Evolutionary conservation across 164 flowering plant genomes (phyloP).

Genomic region (Echeveria elegans): DNA sequence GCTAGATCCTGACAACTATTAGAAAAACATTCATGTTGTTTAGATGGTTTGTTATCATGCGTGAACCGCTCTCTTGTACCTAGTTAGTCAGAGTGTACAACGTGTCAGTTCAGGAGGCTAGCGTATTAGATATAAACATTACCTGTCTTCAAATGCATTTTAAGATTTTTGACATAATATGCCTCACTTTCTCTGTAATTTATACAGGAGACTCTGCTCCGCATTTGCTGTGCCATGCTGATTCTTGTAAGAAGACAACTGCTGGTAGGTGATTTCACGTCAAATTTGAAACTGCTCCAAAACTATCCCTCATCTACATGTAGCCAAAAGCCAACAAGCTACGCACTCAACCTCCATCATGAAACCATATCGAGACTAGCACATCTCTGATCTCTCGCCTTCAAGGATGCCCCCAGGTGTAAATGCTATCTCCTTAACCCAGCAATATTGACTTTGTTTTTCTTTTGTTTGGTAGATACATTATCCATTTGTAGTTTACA

Average conservation of each 20-base stretch:
- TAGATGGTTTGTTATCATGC: not conserved
- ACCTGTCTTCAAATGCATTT: not conserved
- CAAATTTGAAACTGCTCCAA: conserved; percentile 23
- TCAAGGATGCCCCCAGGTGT: not conserved
- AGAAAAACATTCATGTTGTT: not conserved
- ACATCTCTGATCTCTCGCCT: not conserved
- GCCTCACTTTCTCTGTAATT: not conserved
- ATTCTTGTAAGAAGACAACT: conserved; percentile 73
- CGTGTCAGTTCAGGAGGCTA: too few relatives aligned
- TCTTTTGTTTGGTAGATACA: too few relatives aligned
- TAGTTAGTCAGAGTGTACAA: too few relatives aligned
- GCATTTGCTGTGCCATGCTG: conserved; percentile 92
- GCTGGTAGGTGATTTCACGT: conserved; percentile 94
- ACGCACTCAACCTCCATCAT: conserved; percentile 7
- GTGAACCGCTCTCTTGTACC: too few relatives aligned
- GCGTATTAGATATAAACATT: not conserved
- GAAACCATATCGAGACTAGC: not conserved
- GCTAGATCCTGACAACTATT: too few relatives aligned
- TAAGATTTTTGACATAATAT: not conserved
- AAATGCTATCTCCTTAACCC: too few relatives aligned
- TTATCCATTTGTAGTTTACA: not conserved
- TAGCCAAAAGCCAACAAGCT: too few relatives aligned
- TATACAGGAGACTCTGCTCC: conserved; percentile 77
- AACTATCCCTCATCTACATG: too few relatives aligned
- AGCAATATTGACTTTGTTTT: too few relatives aligned